These are phyloP conservation scores for Cyclotella sp. DNA, from an alignment of 108 stramenopile genomes.

Conservation along the genomic window DNA sequence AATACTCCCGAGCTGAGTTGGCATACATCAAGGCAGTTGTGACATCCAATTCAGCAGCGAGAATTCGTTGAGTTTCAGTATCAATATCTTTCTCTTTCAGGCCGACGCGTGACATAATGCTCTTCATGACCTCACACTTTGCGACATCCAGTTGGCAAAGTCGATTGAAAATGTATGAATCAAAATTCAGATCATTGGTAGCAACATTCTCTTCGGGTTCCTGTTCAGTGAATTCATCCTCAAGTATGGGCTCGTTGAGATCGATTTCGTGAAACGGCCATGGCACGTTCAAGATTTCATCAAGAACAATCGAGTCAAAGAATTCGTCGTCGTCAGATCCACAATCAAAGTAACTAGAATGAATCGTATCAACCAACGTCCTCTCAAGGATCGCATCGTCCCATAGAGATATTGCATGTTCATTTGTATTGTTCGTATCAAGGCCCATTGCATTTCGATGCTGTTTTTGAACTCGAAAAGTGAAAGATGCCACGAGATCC, in stretches of 20 bases:
- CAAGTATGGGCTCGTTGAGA: constrained; percentile 42
- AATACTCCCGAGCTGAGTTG: constrained; percentile 40
- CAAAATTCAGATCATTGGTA: constrained; percentile 39
- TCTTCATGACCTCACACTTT: constrained; percentile 30
- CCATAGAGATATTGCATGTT: neutral
- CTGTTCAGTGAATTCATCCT: constrained; percentile 15
- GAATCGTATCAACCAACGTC: constrained; percentile 33
- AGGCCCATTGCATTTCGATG: constrained; percentile 10
- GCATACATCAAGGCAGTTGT: constrained; percentile 29
- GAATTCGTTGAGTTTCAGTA: constrained; percentile 25
- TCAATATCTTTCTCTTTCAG: constrained; percentile 29
- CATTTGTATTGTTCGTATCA: neutral
- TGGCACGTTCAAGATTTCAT: constrained; percentile 49
- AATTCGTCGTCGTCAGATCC: constrained; percentile 22
- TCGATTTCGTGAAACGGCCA: constrained; percentile 49
- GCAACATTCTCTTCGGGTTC: constrained; percentile 10
- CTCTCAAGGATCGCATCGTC: constrained; percentile 35
- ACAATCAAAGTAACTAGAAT: constrained; percentile 34
- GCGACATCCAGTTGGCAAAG: constrained; percentile 41
- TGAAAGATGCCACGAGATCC: constrained; percentile 33
- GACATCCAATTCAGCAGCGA: constrained; percentile 42
- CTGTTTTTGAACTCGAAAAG: constrained; percentile 38
- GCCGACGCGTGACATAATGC: constrained; percentile 36
- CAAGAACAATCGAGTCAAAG: constrained; percentile 50
- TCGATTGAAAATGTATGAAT: constrained; percentile 51